Evolutionary conservation across 208 protist species (phyloP).

Genomic region (Leishmania turanica): DNA sequence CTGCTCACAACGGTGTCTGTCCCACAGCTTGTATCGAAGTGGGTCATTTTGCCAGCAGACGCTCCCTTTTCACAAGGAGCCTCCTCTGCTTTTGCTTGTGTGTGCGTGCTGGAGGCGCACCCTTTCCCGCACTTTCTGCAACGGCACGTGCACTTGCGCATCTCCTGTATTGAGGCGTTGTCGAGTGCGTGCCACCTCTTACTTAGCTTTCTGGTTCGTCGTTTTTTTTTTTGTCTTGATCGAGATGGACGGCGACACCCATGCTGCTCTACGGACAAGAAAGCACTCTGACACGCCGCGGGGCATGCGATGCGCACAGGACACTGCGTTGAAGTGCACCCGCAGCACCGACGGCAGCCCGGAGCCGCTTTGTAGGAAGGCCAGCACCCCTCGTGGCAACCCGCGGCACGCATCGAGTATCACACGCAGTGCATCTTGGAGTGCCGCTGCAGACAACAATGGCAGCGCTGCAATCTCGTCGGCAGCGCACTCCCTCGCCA

Average conservation of each 20-base stretch:
- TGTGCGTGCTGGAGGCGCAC: background rate
- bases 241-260: background rate
- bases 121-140: background rate
- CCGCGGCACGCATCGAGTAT: too few relatives aligned
- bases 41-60: too few relatives aligned
- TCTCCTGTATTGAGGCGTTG: background rate
- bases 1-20: background rate
- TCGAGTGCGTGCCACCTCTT: background rate
- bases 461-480: background rate
- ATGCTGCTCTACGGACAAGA: too few relatives aligned
- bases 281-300: background rate
- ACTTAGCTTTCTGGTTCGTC: background rate
- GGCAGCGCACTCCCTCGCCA: background rate
- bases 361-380: background rate
- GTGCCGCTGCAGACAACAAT: background rate
- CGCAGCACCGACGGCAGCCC: background rate
- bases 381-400: background rate
- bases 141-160: background rate
- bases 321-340: too few relatives aligned
- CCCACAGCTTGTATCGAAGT: too few relatives aligned
- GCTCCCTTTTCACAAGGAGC: too few relatives aligned
- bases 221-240: background rate
- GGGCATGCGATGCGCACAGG: background rate
- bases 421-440: background rate
- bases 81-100: background rate